Conservation (phyloP, 306 rosid species). For the Vigna reflexopilosa region DNA sequence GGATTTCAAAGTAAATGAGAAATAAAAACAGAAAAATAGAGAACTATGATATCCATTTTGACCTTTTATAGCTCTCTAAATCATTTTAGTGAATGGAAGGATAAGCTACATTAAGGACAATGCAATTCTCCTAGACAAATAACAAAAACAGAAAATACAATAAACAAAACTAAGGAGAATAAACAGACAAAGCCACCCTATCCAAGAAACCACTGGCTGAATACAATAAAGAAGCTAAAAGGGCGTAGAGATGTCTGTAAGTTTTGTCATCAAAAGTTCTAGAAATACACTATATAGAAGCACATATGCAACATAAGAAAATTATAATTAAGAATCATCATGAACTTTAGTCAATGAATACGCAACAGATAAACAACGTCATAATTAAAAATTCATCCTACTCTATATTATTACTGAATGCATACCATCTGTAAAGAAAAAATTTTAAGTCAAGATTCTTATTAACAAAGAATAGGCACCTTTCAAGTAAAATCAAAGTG, state of each 20-base stretch:
- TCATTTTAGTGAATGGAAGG: conserved; percentile 27
- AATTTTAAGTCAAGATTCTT: background rate
- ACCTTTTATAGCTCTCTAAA: conserved; percentile 20
- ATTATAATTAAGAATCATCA: conserved; percentile 27
- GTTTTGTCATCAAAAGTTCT: conserved; percentile 9
- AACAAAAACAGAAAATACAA: conserved; percentile 15
- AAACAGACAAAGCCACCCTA: conserved; percentile 7
- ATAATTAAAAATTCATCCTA: background rate
- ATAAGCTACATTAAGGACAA: conserved; percentile 4
- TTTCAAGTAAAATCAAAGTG: conserved; percentile 29
- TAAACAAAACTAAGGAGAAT: background rate
- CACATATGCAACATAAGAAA: conserved; percentile 9
- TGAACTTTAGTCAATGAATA: background rate
- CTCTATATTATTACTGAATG: background rate
- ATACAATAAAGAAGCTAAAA: conserved; percentile 8
- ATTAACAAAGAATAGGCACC: background rate
- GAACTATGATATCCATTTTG: conserved; percentile 32
- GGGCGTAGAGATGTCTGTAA: background rate
- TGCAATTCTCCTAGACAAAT: background rate
- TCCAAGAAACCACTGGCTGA: background rate
- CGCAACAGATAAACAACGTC: background rate
- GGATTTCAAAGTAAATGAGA: conserved; percentile 30
- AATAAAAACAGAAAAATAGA: conserved; percentile 25
- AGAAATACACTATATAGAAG: conserved; percentile 19
- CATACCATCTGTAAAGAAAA: conserved; percentile 1